A percentile compares a stretch with the other conserved stretches of the same genome.
Evolutionary conservation across 352 stramenopile genomes (phyloP).

Genomic region (Phytopythium mirpurense): DNA sequence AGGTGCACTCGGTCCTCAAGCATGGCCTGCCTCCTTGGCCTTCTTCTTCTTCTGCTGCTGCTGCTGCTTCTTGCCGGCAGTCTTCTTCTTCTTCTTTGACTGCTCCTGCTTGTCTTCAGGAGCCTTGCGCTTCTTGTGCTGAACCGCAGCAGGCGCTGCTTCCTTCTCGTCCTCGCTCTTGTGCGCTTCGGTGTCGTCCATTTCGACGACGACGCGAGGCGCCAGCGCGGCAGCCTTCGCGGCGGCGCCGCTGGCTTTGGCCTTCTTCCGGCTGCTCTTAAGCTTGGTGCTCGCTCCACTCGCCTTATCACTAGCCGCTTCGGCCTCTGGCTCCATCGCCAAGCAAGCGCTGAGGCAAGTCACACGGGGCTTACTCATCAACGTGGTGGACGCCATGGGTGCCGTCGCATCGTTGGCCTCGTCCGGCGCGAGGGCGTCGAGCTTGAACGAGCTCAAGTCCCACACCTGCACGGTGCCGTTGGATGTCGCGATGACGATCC

Average conservation of each 20-base stretch:
- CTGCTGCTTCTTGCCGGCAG: slow-evolving; percentile 10
- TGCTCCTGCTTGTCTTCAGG: slow-evolving; percentile 16
- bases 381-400: slow-evolving; percentile 51
- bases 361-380: slow-evolving; percentile 70
- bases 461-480: slow-evolving; percentile 77
- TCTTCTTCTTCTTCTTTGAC: slow-evolving; percentile 19
- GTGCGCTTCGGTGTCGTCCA: slow-evolving; percentile 28
- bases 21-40: slow-evolving; percentile 15
- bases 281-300: slow-evolving; percentile 20
- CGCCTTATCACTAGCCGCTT: slow-evolving; percentile 11
- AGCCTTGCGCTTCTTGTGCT: slow-evolving; percentile 14
- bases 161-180: slow-evolving; percentile 6
- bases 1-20: neutral
- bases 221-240: slow-evolving; percentile 21
- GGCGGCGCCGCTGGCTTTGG: slow-evolving; percentile 16
- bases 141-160: neutral
- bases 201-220: slow-evolving; percentile 66
- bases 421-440: slow-evolving; percentile 42
- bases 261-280: slow-evolving; percentile 38
- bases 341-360: slow-evolving; percentile 71
- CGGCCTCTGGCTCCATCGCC: slow-evolving; percentile 20
- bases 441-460: slow-evolving; percentile 58
- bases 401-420: slow-evolving; percentile 49
- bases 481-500: slow-evolving; percentile 71
- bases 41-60: slow-evolving; percentile 19